Evolutionary conservation across 257 asterid genomes (phyloP).

Genomic region (Buddleja alternifolia): DNA sequence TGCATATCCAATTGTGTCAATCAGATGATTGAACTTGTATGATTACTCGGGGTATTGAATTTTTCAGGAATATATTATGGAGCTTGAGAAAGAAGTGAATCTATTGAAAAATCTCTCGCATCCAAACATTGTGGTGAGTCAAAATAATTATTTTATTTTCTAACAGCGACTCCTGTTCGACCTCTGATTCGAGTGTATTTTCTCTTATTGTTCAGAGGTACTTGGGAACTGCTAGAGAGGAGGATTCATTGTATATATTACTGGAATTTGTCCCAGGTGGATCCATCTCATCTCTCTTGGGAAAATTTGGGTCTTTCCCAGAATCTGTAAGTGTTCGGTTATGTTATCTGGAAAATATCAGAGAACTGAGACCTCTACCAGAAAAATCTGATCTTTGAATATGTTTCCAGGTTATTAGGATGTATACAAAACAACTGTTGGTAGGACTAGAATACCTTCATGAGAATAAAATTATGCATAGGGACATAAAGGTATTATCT

Average conservation of each 20-base stretch:
- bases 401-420: constrained; percentile 78
- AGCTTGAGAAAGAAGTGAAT: constrained; percentile 92
- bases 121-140: constrained; percentile 85
- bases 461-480: constrained; percentile 89
- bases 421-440: constrained; percentile 92
- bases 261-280: constrained; percentile 96
- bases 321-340: constrained; percentile 72
- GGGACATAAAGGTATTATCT: constrained; percentile 89
- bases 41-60: constrained; percentile 16
- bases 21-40: neutral
- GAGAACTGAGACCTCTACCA: neutral
- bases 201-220: constrained; percentile 64
- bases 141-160: constrained; percentile 2
- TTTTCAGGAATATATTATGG: constrained; percentile 71
- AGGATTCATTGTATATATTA: constrained; percentile 75
- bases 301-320: constrained; percentile 89
- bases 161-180: neutral
- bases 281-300: constrained; percentile 88
- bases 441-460: constrained; percentile 85
- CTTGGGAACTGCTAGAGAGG: constrained; percentile 88
- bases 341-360: neutral
- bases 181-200: constrained; percentile 22
- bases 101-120: constrained; percentile 84
- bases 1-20: neutral
- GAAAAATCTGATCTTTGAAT: neutral